Percentiles rank a stretch among this genome's conserved stretches.
Evolutionary conservation across 441 rosid species (phyloP).

Genomic region (Populus hybrid): DNA sequence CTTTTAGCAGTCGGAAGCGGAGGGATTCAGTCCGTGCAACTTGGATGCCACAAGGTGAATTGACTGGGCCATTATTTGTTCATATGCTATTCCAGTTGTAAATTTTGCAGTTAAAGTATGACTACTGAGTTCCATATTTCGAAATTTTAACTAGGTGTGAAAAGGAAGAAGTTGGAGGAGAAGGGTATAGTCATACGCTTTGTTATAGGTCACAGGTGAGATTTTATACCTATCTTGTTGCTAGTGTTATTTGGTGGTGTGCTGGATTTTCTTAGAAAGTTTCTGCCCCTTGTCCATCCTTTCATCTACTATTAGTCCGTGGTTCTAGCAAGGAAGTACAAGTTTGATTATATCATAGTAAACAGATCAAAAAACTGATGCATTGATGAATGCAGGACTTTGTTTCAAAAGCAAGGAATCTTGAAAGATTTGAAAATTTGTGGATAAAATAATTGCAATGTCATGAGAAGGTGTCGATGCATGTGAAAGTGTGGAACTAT

Average conservation of each 20-base stretch:
- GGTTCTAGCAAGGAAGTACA: neutral
- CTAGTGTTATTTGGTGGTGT: neutral
- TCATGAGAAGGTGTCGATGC: neutral
- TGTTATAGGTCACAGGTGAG: conserved; percentile 85
- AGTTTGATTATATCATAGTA: neutral
- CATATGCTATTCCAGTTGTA: neutral
- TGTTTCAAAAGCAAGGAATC: neutral
- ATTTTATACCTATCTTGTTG: neutral
- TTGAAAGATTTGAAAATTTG: neutral
- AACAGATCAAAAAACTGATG: neutral
- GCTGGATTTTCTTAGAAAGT: neutral
- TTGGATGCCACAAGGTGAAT: conserved; percentile 91
- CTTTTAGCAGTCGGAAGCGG: conserved; percentile 58
- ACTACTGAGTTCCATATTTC: neutral
- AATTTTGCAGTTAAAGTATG: neutral
- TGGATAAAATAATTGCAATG: neutral
- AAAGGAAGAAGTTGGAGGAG: conserved; percentile 64
- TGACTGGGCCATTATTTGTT: neutral
- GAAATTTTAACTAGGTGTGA: conserved; percentile 39
- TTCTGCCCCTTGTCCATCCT: too few species aligned
- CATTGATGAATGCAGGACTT: neutral
- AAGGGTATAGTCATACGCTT: conserved; percentile 78
- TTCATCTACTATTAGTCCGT: neutral
- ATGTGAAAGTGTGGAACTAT: neutral
- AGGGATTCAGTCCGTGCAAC: conserved; percentile 82